Evolutionary conservation across 2,329 filamentous ascomycete genomes (phyloP), one percentile per base, ranked within the genome.

Genomic region (Dactylellina leptospora): DNA sequence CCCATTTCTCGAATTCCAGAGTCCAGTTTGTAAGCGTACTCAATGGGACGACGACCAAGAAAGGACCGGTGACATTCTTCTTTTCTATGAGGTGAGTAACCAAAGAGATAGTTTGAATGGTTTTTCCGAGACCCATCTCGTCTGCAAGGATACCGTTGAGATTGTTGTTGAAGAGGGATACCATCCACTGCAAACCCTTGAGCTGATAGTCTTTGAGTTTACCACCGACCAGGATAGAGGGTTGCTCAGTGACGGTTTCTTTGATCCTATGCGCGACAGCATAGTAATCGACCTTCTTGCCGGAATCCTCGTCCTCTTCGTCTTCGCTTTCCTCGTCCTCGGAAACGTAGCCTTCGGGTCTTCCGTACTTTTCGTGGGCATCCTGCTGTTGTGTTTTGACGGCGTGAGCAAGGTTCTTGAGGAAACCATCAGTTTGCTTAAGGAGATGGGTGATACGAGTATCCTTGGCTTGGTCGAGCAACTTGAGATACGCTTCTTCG

Each of bases 111-210:
- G 95, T 97, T 81, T 99, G 95, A 77, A 99, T 99, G 0, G 95
- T 99, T 83, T 99, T 99, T 80, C 95, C 95, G 75, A 99, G 91
- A 88, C 95, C 95, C 95, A 99, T 99, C 82, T 99, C 95, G 78
- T 99, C 95, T 69, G 95, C 95, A 77, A 99, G 84, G 75, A 99
- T 97, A 85, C 95, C 95, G 80, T 99, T 99, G 75, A 99, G 86
- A 81, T 97, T 99, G 84, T 99, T 99, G 88, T 99, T 99, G 86
- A 97, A 99, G 11, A 99, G 85, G 11, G 95, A 99, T 73, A 99
- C 89, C 95, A 99, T 99, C 95, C 95, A 99, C 80, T 99, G 93
- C 50, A 99, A 83, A 85, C 95, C 95, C 87, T 97, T 97, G 81
- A 99, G 76, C 82, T 99, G 95, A 81, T 99, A 99, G 80, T 99